phyloP scores from a whole-genome alignment of 129 eudicot genomes.

The Sambucus nigra region DNA sequence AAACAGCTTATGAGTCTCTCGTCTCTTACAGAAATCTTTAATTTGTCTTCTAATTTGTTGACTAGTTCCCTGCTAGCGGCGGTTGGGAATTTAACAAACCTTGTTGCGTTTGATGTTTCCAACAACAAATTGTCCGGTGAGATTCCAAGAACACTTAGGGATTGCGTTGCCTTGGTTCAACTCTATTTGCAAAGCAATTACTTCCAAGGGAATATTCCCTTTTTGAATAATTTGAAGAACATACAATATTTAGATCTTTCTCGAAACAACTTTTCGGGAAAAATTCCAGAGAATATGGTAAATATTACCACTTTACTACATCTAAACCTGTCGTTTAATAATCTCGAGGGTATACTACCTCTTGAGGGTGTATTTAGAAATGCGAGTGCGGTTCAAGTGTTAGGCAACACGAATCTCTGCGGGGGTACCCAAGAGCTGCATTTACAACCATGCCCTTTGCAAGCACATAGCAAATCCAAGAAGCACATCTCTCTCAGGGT shows the following conservation, averaged over 20 bases:
- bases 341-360: constrained; percentile 23
- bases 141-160: constrained; percentile 9
- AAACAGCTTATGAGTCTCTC: background rate
- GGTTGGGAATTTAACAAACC: background rate
- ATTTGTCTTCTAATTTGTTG: constrained; percentile 11
- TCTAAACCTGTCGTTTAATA: constrained; percentile 11
- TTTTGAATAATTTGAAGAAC: background rate
- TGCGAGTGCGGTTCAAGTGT: constrained; percentile 5
- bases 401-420: constrained; percentile 15
- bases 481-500: constrained; percentile 1
- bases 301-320: background rate
- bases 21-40: constrained; percentile 1
- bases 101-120: constrained; percentile 4
- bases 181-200: constrained; percentile 5
- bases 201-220: constrained; percentile 14
- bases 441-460: constrained; percentile 6
- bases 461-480: background rate
- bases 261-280: constrained; percentile 11
- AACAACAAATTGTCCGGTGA: constrained; percentile 15
- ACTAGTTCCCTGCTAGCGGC: constrained; percentile 14
- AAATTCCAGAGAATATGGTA: constrained; percentile 9
- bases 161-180: constrained; percentile 2
- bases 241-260: constrained; percentile 16
- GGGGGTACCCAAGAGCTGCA: constrained; percentile 18
- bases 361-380: constrained; percentile 12